phyloP scores from a whole-genome alignment of 768 basidiomycete genomes.

The Lyophyllum atratum region DNA sequence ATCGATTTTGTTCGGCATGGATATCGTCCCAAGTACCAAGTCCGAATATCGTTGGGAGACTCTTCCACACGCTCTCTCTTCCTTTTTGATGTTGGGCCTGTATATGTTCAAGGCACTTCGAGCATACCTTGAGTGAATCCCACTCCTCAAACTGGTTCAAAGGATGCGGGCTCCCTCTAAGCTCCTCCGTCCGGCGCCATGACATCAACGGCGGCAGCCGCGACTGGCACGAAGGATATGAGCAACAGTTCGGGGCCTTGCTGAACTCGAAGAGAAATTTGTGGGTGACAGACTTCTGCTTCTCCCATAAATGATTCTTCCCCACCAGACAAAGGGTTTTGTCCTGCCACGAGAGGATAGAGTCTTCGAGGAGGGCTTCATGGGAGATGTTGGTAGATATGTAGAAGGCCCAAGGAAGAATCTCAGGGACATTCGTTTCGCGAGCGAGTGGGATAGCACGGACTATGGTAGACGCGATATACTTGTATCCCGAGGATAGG shows the following conservation, averaged over 20 bases:
- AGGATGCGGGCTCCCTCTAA: slow-evolving; percentile 37
- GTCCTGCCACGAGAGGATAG: slow-evolving; percentile 40
- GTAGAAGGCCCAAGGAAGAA: slow-evolving; percentile 49
- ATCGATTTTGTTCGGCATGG: slow-evolving; percentile 33
- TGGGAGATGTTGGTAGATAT: slow-evolving; percentile 40
- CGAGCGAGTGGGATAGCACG: slow-evolving; percentile 44
- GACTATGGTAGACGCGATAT: slow-evolving; percentile 37
- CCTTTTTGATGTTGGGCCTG: slow-evolving; percentile 33
- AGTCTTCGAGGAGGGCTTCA: slow-evolving; percentile 34
- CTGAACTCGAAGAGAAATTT: slow-evolving; percentile 36
- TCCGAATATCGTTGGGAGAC: slow-evolving; percentile 35
- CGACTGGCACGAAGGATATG: slow-evolving; percentile 24
- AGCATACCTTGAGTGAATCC: slow-evolving; percentile 31
- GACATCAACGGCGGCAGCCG: slow-evolving; percentile 25
- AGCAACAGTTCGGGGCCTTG: slow-evolving; percentile 30
- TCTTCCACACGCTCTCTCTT: slow-evolving; percentile 38
- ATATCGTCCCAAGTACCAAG: slow-evolving; percentile 42
- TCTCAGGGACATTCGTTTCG: slow-evolving; percentile 38
- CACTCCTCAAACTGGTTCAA: slow-evolving; percentile 38
- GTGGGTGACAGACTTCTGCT: slow-evolving; percentile 37
- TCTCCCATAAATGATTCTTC: slow-evolving; percentile 40
- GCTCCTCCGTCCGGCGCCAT: slow-evolving; percentile 34
- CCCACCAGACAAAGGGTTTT: slow-evolving; percentile 43
- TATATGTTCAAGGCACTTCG: slow-evolving; percentile 29
- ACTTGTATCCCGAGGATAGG: slow-evolving; percentile 35